Evolutionary conservation across 805 yeast species (phyloP), one percentile per base, ranked within the genome.

Genomic region (Ogataea paraovalis): DNA sequence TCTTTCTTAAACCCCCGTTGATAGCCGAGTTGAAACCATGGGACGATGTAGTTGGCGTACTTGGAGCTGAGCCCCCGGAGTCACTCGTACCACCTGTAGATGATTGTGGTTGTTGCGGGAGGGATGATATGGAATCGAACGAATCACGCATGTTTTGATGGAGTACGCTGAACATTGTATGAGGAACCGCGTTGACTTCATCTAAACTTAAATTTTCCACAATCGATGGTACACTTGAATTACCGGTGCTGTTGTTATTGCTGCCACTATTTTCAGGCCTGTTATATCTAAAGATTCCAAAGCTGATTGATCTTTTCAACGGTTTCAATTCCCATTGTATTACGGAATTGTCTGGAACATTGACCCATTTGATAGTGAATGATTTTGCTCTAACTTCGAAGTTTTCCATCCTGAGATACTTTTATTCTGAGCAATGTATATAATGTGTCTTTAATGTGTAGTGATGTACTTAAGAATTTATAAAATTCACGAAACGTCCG

Each of bases 321-420:
- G 98, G 97, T 58, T 83, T 84, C 44, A 90, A 75, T 60, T 85
- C 91, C 86, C 94, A 92, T 51, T 78, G 78, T 39, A 92, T 77
- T 18, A 73, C 64, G 27, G 83, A 76, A 49, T 81, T 77, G 36
- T 80, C 85, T 0, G 87, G 85, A 6, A 87, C 86, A 52, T 82
- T 78, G 46, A 91, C 82, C 98, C 98, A 94, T 57, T 92, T 88
- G 59, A 91, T 87, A 52, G 90, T 80, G 60, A 87, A 92, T 48
- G 94, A 85, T 65, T 88, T 86, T 43, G 95, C 83, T 58, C 91
- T 96, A 21, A 94, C 81, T 66, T 92, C 97, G 42, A 94, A 77
- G 2, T 90, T 83, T 67, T 92, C 98, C 97, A 90, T 87, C 25
- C 23, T 50, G 40, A 22, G 19, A 42, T 36, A n/a, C 8, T 5